Conservation (phyloP, 768 basidiomycete genomes). For the Russula brevipes region DNA sequence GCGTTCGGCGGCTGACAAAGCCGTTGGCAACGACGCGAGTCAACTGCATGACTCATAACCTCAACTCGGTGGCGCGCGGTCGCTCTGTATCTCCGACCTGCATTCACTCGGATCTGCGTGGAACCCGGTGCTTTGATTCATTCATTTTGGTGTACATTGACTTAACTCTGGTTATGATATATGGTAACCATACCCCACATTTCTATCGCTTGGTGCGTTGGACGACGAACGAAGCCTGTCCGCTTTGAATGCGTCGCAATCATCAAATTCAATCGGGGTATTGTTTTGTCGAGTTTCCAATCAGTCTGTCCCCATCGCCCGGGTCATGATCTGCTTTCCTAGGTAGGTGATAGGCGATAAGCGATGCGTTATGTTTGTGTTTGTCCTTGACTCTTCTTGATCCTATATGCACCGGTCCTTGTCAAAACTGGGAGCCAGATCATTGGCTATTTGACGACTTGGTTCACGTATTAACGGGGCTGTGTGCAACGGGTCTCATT, state of each 20-base stretch:
- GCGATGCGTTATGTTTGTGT: not conserved
- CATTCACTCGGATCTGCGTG: conserved; percentile 2
- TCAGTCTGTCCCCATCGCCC: not conserved
- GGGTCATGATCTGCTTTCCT: conserved; percentile 5
- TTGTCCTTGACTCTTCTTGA: not conserved
- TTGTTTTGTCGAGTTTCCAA: not conserved
- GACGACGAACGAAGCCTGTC: not conserved
- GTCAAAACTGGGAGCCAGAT: not conserved
- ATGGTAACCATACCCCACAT: too few species aligned
- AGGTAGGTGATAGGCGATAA: not conserved
- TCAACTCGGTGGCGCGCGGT: too few species aligned
- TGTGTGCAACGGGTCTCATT: not conserved
- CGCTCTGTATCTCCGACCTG: conserved; percentile 2
- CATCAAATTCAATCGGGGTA: not conserved
- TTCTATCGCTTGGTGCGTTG: not conserved
- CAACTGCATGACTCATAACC: conserved; percentile 3
- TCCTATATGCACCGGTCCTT: not conserved
- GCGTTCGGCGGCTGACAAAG: conserved; percentile 13
- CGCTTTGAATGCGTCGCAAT: not conserved
- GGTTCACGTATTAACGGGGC: not conserved
- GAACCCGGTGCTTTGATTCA: conserved; percentile 6
- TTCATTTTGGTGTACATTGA: not conserved
- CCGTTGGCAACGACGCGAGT: not conserved
- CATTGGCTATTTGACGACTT: not conserved
- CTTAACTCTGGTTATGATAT: not conserved